Evolutionary conservation across 2,329 filamentous ascomycete species (phyloP).

Genomic region (Alternaria hordeiaustralica): DNA sequence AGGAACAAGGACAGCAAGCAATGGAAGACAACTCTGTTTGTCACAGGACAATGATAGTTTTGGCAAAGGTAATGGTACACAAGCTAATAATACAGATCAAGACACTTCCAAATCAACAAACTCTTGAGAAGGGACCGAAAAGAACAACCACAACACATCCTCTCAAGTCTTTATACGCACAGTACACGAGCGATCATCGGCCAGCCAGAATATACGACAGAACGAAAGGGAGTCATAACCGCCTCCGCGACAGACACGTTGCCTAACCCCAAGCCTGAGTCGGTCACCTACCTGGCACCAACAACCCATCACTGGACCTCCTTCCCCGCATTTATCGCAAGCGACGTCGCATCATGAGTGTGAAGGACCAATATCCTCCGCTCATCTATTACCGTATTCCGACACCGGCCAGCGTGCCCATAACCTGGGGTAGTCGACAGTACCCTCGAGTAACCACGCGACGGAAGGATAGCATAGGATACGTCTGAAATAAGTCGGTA

Average conservation of each 20-base stretch:
- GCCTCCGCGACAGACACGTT: neutral
- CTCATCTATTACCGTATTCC: neutral
- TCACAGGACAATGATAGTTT: neutral
- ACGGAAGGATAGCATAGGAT: neutral
- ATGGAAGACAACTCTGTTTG: neutral
- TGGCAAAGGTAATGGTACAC: conserved; percentile 1
- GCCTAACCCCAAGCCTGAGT: neutral
- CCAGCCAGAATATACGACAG: neutral
- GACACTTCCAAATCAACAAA: neutral
- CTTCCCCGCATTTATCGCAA: neutral
- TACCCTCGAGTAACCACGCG: conserved; percentile 7
- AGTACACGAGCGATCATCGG: neutral
- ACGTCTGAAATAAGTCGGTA: neutral
- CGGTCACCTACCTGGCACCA: neutral
- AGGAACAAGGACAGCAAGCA: neutral
- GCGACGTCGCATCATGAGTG: neutral
- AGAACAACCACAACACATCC: neutral
- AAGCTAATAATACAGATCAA: conserved; percentile 5
- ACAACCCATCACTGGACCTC: neutral
- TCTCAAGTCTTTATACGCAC: neutral
- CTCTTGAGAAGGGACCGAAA: neutral
- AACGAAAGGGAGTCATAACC: neutral
- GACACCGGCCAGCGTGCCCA: neutral
- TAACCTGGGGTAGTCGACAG: neutral
- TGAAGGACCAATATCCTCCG: neutral